Base-by-base conservation (phyloP, 2,329 filamentous ascomycete species). In the Penicillium sp. region DNA sequence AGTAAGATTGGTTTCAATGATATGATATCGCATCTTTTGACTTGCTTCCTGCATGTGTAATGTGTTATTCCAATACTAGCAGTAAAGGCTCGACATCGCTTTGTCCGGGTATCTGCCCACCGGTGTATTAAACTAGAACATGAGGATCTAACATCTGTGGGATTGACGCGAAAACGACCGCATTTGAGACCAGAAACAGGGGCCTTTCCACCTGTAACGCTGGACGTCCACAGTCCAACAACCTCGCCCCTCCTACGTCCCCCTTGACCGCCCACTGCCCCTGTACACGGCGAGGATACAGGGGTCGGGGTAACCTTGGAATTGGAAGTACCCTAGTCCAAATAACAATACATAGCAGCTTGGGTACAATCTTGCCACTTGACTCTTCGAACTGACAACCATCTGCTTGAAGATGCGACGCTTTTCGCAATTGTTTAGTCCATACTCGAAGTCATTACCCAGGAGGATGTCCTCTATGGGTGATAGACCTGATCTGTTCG, bases 361-460 rank as follows among this genome's bases (percentile, higher is more conserved):
- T 30, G 4, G 41, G 6, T 30, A 11, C 5, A 25, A 30, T 4
- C 38, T 19, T 31, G 16, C n/a, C n/a, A n/a, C n/a, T n/a, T n/a
- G n/a, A n/a, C n/a, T n/a, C n/a, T n/a, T n/a, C n/a, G 6, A 39
- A 28, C 22, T 14, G n/a, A 18, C 13, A 45, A 11, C 27, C 42
- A 27, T 39, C 27, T 46, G 27, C 18, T 38, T 25, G 27, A 47
- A 41, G 16, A 48, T 42, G 45, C 30, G 28, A 30, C 30, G 13
- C 38, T 13, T 42, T 18, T 48, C 25, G 16, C 41, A 27, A 30
- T 30, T 30, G 7, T 41, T 30, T 6, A 30, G n/a, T 36, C 30
- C 1, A 36, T 18, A 5, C 22, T 30, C 22, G 13, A 48, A 42
- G 29, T 12, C 45, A 25, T 29, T 25, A 10, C 8, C 45, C 10